phyloP scores from a whole-genome alignment of 345 rosid genomes.

The Ceriops decandra region DNA sequence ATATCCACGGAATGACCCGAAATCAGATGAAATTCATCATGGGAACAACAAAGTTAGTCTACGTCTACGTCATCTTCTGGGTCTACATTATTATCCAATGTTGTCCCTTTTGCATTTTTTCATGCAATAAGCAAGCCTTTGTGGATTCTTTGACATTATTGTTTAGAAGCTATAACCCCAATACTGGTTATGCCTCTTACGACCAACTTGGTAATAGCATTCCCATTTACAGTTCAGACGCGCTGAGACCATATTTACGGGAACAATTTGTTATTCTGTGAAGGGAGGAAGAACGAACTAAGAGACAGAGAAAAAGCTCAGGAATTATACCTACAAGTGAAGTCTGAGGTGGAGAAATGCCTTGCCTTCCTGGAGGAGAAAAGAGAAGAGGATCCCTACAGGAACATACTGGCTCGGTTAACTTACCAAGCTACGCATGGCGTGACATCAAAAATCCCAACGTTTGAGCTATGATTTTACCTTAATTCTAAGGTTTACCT shows the following conservation, averaged over 20 bases:
- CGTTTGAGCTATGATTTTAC: conserved; percentile 46
- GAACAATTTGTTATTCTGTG: not conserved
- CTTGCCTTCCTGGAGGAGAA: conserved; percentile 52
- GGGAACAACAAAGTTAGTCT: too few relatives aligned
- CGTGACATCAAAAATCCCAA: conserved; percentile 47
- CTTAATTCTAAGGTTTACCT: too few relatives aligned
- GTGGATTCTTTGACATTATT: too few relatives aligned
- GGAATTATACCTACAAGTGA: conserved; percentile 54
- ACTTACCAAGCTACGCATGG: conserved; percentile 49
- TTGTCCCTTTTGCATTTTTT: too few relatives aligned
- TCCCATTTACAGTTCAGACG: not conserved
- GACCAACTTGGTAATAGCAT: too few relatives aligned
- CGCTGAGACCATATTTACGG: not conserved
- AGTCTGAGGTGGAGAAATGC: conserved; percentile 59
- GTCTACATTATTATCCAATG: too few relatives aligned
- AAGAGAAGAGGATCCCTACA: conserved; percentile 65
- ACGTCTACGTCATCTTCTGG: too few relatives aligned
- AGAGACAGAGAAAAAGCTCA: conserved; percentile 50
- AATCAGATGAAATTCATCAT: too few relatives aligned
- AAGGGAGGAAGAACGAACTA: conserved; percentile 49
- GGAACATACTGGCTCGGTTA: conserved; percentile 48
- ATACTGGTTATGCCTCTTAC: too few relatives aligned
- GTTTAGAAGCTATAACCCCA: too few relatives aligned
- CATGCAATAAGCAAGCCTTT: too few relatives aligned
- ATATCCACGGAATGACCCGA: too few relatives aligned